Percentiles rank a stretch among this genome's conserved stretches.
Conservation (phyloP, 805 yeast genomes). For the Nakazawaea laoshanensis region DNA sequence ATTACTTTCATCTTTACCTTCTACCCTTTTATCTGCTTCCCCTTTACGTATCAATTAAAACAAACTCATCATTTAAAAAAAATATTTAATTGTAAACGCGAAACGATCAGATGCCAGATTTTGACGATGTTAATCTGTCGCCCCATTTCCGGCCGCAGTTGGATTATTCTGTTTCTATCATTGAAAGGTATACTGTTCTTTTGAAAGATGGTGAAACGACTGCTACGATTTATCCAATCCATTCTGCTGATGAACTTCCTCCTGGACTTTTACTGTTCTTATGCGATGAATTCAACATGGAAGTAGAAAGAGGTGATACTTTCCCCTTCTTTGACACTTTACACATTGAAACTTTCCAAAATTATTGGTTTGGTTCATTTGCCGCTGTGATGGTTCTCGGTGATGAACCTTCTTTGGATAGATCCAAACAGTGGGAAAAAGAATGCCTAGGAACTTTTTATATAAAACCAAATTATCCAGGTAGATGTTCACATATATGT, state of each 20-base stretch:
- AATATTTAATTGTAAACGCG: too few species aligned
- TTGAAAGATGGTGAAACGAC: constrained; percentile 85
- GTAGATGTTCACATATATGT: constrained; percentile 88
- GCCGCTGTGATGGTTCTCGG: constrained; percentile 80
- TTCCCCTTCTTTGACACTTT: constrained; percentile 79
- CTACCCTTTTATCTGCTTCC: too few species aligned
- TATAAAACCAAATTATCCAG: constrained; percentile 85
- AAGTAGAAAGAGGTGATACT: constrained; percentile 81
- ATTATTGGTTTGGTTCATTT: constrained; percentile 83
- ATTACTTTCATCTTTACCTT: too few species aligned
- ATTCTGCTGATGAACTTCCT: constrained; percentile 61
- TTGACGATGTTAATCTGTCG: constrained; percentile 41
- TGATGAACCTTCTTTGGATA: constrained; percentile 41
- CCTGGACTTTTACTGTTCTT: constrained; percentile 70
- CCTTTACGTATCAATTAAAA: too few species aligned
- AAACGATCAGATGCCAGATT: constrained; percentile 33
- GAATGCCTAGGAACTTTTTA: constrained; percentile 85
- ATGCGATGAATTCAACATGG: constrained; percentile 90
- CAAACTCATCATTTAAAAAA: too few species aligned
- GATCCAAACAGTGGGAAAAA: constrained; percentile 77
- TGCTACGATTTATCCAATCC: constrained; percentile 87
- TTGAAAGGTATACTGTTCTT: constrained; percentile 66
- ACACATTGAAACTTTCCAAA: constrained; percentile 66
- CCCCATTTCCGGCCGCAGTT: constrained; percentile 35
- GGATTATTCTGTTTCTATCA: constrained; percentile 24